Base-by-base conservation (phyloP, 371 early-diverging fungal species). In the Dichotomocladium elegans region DNA sequence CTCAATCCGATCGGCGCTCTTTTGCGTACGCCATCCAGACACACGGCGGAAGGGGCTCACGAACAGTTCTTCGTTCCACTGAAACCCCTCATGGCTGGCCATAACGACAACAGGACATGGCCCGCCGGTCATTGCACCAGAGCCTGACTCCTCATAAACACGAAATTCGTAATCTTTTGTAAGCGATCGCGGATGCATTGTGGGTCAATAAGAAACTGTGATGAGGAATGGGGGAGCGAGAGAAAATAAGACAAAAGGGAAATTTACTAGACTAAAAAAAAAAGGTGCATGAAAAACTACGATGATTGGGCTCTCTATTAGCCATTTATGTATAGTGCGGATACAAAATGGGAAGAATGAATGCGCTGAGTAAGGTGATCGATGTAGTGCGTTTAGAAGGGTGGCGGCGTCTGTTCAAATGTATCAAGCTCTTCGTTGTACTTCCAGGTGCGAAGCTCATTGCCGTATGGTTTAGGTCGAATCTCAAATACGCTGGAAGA, bases 391-490 rank as follows among this genome's bases (percentile, higher is more conserved):
- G n/a, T n/a, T n/a, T n/a, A n/a, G n/a, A n/a, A n/a, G n/a, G n/a
- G n/a, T n/a, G n/a, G n/a, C n/a, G n/a, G n/a, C n/a, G n/a, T 46
- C 54, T 74, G 67, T 41, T 63, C 60, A 68, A 82, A 82, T 40
- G 64, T 55, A 50, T 82, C 83, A 15, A 55, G 58, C 21, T 76
- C 77, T 45, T 80, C 81, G 14, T 68, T 58, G 56, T 81, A 84
- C 47, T 66, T 64, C 69, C 76, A 81, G 41, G 66, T 70, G 40
- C 72, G 70, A 6, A 81, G 55, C 34, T 88, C 89, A 0, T 88
- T 87, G 15, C 93, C 93, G 61, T 91, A 92, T 11, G 93, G 90
- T 53, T 86, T 92, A 7, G 93, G 92, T 25, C 74, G 68, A 30
- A 74, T 55, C 45, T 78, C 78, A 58, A 72, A 78, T 8, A 78